Conservation (phyloP, 2,329 filamentous ascomycete genomes). For the Talaromyces funiculosus region DNA sequence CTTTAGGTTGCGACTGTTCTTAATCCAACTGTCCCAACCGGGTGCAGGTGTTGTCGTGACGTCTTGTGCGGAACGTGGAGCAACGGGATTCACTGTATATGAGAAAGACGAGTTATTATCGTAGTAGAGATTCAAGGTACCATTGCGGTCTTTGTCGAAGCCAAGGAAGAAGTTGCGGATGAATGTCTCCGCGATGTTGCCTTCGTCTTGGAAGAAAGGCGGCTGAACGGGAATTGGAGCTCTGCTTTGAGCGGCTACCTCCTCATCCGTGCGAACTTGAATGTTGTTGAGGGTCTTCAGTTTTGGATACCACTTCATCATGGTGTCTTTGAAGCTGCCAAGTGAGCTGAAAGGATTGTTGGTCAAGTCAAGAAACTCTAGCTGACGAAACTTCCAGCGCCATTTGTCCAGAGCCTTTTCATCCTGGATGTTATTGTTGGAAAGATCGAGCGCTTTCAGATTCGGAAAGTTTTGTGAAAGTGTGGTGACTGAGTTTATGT, state of each 20-base stretch:
- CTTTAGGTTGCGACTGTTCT: conserved; percentile 69
- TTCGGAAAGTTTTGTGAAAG: conserved; percentile 77
- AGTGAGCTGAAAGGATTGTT: conserved; percentile 67
- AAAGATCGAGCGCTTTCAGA: conserved; percentile 82
- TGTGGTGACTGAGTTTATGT: conserved; percentile 65
- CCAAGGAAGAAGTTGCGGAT: conserved; percentile 66
- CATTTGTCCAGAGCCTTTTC: conserved; percentile 65
- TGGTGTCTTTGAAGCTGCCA: conserved; percentile 59
- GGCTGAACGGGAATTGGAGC: conserved; percentile 57
- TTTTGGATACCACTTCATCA: conserved; percentile 77
- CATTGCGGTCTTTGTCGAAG: conserved; percentile 66
- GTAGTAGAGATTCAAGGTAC: conserved; percentile 63
- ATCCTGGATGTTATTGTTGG: conserved; percentile 69
- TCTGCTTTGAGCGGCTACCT: conserved; percentile 56
- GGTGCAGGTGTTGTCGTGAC: conserved; percentile 22
- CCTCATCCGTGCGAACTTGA: conserved; percentile 66
- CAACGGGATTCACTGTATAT: conserved; percentile 61
- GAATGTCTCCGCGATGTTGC: conserved; percentile 69
- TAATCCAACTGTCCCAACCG: conserved; percentile 68
- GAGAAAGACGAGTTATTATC: conserved; percentile 72
- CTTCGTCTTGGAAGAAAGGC: conserved; percentile 68
- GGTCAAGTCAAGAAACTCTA: conserved; percentile 74
- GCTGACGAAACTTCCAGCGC: conserved; percentile 69
- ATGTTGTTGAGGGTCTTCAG: conserved; percentile 70
- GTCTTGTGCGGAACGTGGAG: conserved; percentile 50